Evolutionary conservation across 2,329 filamentous ascomycete species (phyloP), one percentile per base, ranked within the genome.

Genomic region (Pseudocercospora eumusae): DNA sequence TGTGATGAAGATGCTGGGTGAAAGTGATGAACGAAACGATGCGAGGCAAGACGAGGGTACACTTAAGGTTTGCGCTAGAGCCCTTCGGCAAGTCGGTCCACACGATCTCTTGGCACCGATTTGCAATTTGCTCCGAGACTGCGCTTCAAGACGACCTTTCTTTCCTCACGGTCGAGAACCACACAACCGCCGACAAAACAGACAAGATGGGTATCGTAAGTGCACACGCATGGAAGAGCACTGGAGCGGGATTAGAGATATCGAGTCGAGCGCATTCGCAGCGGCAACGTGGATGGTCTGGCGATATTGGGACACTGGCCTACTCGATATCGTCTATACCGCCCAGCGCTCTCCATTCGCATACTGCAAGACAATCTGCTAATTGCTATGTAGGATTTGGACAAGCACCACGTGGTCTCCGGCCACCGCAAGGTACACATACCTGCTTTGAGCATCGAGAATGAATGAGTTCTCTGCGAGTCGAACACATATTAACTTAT

Each of bases 391-490:
- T 44, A 62, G 27, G 69, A 70, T 63, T 59, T 71, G 47, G 68
- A 71, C 62, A 64, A 64, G 57, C 69, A 71, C 66, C 70, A 71
- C 64, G 65, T 65, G 23, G 60, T 57, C 52, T 64, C 57, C 49
- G 70, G 69, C 61, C 72, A 74, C 70, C 68, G 72, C 64, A 70
- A 66, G 64, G 66, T 66, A 53, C 47, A 59, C 40, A 56, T 58
- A 64, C 59, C 61, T 64, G 27, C 50, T 56, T 47, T 63, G 60
- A 68, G 66, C 66, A 54, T 54, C 20, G 52, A 66, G 61, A 66
- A 49, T 65, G 57, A 60, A 54, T 57, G 56, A 56, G 45, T 49
- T 63, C 59, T 67, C 65, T 68, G 66, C 66, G 54, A 68, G 66
- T 68, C 66, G 65, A 60, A 68, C 62, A 62, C 59, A 58, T 50